A percentile compares a stretch with the other conserved stretches of the same genome.
phyloP scores from a whole-genome alignment of 176 grass and related monocot species.

The Aegilops bicornis region DNA sequence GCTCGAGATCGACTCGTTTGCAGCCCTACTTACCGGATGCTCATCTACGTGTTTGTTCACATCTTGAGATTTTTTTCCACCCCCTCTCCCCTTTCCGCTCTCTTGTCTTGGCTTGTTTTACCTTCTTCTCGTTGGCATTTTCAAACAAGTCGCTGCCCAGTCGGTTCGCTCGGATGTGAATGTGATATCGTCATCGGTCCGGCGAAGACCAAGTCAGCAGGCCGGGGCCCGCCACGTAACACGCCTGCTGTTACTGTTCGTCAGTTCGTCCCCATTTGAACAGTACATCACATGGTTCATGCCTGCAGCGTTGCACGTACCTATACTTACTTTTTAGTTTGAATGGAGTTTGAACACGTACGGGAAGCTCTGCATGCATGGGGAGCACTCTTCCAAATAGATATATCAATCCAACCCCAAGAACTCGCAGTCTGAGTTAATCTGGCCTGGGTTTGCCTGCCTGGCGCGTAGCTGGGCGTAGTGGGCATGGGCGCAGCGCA shows the following conservation, averaged over 20 bases:
- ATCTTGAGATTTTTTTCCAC: background rate
- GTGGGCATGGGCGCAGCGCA: background rate
- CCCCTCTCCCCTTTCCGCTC: background rate
- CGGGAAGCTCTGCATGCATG: background rate
- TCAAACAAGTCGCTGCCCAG: slow-evolving; percentile 6
- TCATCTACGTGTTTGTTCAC: background rate
- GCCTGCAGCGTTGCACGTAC: background rate
- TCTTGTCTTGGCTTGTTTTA: background rate
- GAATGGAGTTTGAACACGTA: background rate
- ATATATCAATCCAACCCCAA: background rate
- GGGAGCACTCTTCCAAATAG: background rate
- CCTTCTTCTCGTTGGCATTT: slow-evolving; percentile 14
- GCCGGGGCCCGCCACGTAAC: too few relatives aligned
- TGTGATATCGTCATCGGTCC: background rate
- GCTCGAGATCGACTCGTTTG: too few relatives aligned
- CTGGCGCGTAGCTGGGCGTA: background rate
- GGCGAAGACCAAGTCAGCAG: background rate
- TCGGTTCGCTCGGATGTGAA: background rate
- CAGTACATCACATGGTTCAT: background rate
- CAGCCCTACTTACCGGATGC: background rate
- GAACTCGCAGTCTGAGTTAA: background rate
- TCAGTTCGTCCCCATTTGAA: background rate
- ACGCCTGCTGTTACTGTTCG: background rate
- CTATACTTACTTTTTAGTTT: too few relatives aligned
- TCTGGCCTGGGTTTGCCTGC: background rate